Evolutionary conservation across 1,139 yeast species (phyloP).

Genomic region (Geotrichum europaeum): DNA sequence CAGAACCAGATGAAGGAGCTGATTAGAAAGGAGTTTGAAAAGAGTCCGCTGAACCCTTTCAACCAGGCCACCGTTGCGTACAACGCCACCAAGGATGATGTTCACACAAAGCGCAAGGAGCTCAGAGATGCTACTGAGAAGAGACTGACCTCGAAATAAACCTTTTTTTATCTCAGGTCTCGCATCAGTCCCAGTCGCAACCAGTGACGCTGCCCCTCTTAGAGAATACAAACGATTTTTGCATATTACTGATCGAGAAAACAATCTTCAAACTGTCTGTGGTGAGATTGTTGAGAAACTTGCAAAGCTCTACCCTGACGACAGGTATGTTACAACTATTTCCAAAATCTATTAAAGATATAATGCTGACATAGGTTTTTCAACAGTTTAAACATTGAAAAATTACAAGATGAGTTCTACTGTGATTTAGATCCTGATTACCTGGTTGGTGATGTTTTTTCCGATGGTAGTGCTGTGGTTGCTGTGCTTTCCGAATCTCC

Average conservation of each 20-base stretch:
- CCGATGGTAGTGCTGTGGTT: constrained; percentile 45
- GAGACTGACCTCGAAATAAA: constrained; percentile 21
- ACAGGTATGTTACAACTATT: constrained; percentile 23
- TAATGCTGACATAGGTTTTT: not conserved
- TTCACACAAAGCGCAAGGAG: constrained; percentile 45
- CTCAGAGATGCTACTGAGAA: constrained; percentile 41
- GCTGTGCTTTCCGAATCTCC: constrained; percentile 9
- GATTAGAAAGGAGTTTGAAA: constrained; percentile 73
- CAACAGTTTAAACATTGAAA: constrained; percentile 41
- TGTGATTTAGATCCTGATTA: constrained; percentile 80
- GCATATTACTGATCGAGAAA: constrained; percentile 49
- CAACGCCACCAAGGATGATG: constrained; percentile 58
- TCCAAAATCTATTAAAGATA: not conserved
- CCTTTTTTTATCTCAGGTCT: not conserved
- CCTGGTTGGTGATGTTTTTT: constrained; percentile 55
- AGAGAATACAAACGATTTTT: constrained; percentile 38
- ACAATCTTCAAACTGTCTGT: constrained; percentile 44
- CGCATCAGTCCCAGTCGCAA: not conserved
- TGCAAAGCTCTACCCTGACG: constrained; percentile 57
- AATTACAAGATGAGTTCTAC: constrained; percentile 56
- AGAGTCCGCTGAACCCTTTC: constrained; percentile 77
- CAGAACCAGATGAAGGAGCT: constrained; percentile 72
- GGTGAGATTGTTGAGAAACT: constrained; percentile 49
- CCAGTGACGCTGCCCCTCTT: not conserved
- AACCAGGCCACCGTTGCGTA: constrained; percentile 63